These are phyloP conservation scores for Sherardia arvensis DNA, from an alignment of 257 asterid species.

Conservation along the genomic window DNA sequence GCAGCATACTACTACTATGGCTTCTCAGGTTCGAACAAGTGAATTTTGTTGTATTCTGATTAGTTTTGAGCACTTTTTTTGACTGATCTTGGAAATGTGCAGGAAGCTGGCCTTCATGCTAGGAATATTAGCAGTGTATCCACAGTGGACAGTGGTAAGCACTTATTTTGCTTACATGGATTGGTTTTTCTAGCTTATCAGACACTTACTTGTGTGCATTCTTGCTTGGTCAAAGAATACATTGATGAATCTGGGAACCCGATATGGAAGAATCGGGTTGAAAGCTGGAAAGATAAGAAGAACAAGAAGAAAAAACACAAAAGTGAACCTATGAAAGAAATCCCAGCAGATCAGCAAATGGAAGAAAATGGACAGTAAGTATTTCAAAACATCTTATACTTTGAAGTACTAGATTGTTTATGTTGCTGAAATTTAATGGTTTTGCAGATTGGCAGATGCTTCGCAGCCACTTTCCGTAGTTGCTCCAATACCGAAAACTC, in stretches of 20 bases:
- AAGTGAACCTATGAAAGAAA: constrained; percentile 35
- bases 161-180: neutral
- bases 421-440: neutral
- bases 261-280: constrained; percentile 96
- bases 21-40: constrained; percentile 33
- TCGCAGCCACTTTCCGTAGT: constrained; percentile 63
- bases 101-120: constrained; percentile 88
- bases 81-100: constrained; percentile 14
- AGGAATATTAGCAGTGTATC: constrained; percentile 83
- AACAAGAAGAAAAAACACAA: constrained; percentile 56
- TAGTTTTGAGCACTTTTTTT: neutral
- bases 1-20: constrained; percentile 23
- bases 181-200: neutral
- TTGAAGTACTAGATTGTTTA: neutral
- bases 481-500: constrained; percentile 66
- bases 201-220: constrained; percentile 11
- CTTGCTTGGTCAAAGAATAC: constrained; percentile 34
- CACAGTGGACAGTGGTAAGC: constrained; percentile 87
- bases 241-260: constrained; percentile 82
- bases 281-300: constrained; percentile 97
- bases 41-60: neutral
- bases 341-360: constrained; percentile 70
- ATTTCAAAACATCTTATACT: neutral
- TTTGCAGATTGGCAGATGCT: constrained; percentile 67
- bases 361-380: constrained; percentile 73